phyloP scores from a whole-genome alignment of 129 eudicot species.

The Artemisia tridentata region DNA sequence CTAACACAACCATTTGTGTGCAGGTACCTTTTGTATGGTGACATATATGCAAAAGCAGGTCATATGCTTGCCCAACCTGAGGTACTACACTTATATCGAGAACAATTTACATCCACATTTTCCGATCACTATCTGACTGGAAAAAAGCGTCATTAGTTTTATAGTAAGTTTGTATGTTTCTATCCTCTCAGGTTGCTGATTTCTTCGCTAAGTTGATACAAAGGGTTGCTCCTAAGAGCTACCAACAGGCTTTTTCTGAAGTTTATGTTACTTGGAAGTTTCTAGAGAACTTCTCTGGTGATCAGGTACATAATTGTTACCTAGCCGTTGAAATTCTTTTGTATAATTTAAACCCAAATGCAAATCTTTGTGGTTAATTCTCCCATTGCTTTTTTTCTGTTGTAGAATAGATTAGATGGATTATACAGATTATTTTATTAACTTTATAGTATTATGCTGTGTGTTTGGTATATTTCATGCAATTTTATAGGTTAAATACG shows the following conservation, averaged over 20 bases:
- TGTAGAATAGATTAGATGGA: not conserved
- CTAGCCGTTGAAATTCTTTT: slow-evolving; percentile 2
- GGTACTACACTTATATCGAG: slow-evolving; percentile 41
- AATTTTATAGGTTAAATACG: too few relatives aligned
- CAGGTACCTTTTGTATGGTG: slow-evolving; percentile 95
- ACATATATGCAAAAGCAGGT: slow-evolving; percentile 81
- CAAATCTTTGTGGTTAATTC: slow-evolving; percentile 8
- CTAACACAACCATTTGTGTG: slow-evolving; percentile 11
- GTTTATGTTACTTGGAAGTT: slow-evolving; percentile 84
- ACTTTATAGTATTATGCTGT: too few relatives aligned
- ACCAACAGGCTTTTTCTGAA: slow-evolving; percentile 91
- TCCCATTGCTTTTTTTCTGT: not conserved
- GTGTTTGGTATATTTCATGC: too few relatives aligned
- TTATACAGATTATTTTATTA: too few relatives aligned
- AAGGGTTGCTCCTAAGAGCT: slow-evolving; percentile 96
- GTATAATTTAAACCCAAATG: not conserved
- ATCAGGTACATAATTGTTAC: slow-evolving; percentile 53
- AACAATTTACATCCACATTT: slow-evolving; percentile 8
- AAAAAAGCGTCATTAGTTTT: not conserved
- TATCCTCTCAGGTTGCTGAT: slow-evolving; percentile 62
- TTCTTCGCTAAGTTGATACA: slow-evolving; percentile 88
- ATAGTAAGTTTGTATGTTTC: slow-evolving; percentile 2
- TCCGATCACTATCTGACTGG: not conserved
- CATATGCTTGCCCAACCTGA: slow-evolving; percentile 75
- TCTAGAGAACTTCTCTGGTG: slow-evolving; percentile 90